phyloP scores from a whole-genome alignment of 768 basidiomycete species.

The Agaricus blazei region DNA sequence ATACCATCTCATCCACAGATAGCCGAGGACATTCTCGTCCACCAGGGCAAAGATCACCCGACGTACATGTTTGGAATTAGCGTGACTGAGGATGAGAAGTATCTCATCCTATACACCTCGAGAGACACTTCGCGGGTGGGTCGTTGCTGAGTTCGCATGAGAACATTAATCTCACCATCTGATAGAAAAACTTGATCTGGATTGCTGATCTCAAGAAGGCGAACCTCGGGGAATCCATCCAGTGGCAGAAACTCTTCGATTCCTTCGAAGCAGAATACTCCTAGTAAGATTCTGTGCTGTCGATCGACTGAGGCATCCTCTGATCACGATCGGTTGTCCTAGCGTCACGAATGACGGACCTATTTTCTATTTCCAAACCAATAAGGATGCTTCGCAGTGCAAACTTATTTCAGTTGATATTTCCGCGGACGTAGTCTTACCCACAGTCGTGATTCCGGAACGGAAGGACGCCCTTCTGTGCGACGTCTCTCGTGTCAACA shows the following conservation, averaged over 20 bases:
- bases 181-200: conserved; percentile 71
- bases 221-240: conserved; percentile 57
- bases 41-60: conserved; percentile 59
- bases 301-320: not conserved
- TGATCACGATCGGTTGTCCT: conserved; percentile 5
- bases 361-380: conserved; percentile 60
- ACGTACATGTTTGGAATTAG: conserved; percentile 58
- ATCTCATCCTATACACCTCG: conserved; percentile 46
- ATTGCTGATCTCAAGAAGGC: conserved; percentile 59
- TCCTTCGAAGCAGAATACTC: conserved; percentile 64
- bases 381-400: conserved; percentile 59
- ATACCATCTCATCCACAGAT: conserved; percentile 17
- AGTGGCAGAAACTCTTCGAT: conserved; percentile 68
- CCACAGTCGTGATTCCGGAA: conserved; percentile 64
- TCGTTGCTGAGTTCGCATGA: conserved; percentile 10
- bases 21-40: conserved; percentile 64
- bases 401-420: conserved; percentile 65
- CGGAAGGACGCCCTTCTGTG: conserved; percentile 49
- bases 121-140: conserved; percentile 63
- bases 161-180: not conserved
- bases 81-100: conserved; percentile 63
- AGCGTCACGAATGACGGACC: conserved; percentile 65
- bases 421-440: conserved; percentile 38
- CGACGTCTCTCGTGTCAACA: conserved; percentile 39
- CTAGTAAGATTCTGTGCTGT: conserved; percentile 38